phyloP scores from a whole-genome alignment of 331 rosid genomes.

The Ulmus americana region DNA sequence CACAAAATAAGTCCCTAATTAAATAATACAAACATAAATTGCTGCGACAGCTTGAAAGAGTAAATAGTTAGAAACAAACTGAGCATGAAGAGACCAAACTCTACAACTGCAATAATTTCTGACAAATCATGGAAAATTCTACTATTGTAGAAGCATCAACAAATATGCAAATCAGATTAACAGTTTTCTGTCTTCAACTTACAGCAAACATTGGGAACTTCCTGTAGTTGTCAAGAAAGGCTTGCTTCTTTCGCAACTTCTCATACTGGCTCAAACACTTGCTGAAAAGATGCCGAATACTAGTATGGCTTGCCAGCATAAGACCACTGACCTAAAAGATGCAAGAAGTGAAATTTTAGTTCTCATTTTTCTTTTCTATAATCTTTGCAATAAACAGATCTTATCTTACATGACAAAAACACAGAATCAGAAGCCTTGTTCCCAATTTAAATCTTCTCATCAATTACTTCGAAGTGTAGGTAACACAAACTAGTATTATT shows the following conservation, averaged over 20 bases:
- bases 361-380: neutral
- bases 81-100: neutral
- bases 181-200: constrained; percentile 29
- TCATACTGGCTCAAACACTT: constrained; percentile 93
- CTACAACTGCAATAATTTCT: neutral
- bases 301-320: constrained; percentile 96
- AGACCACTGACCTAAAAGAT: constrained; percentile 85
- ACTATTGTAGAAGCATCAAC: neutral
- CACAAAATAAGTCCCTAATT: constrained; percentile 21
- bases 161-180: constrained; percentile 6
- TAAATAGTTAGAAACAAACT: neutral
- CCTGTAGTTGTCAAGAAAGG: constrained; percentile 90
- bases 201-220: constrained; percentile 99
- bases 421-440: neutral
- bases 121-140: neutral
- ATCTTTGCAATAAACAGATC: constrained; percentile 6
- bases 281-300: constrained; percentile 96
- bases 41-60: neutral
- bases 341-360: constrained; percentile 21
- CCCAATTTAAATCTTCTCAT: neutral
- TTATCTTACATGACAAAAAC: neutral
- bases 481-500: no score
- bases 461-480: neutral
- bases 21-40: constrained; percentile 12
- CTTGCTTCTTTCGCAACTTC: constrained; percentile 94